Conservation (phyloP, 1,284 basidiomycete genomes). For the Sanghuangporus sanghuang region DNA sequence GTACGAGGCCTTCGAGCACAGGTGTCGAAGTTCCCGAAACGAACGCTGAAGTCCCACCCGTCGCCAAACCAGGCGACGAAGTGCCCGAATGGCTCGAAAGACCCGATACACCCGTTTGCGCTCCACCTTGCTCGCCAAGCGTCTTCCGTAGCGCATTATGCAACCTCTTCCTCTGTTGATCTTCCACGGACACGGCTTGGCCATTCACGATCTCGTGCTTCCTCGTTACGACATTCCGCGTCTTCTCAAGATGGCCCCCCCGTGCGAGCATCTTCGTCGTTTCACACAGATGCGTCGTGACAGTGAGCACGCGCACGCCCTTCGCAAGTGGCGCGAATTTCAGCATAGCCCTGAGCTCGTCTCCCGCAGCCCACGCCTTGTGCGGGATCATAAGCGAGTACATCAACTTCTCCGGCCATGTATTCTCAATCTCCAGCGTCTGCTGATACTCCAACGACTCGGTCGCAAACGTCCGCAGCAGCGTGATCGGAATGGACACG, state of each 20-base stretch:
- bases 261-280: conserved; percentile 61
- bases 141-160: conserved; percentile 24
- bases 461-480: conserved; percentile 69
- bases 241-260: conserved; percentile 54
- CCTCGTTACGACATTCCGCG: conserved; percentile 54
- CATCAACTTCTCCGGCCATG: conserved; percentile 95
- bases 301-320: conserved; percentile 67
- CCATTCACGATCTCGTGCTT: conserved; percentile 73
- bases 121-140: conserved; percentile 5
- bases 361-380: conserved; percentile 89
- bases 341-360: conserved; percentile 73
- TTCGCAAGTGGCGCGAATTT: conserved; percentile 87
- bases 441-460: conserved; percentile 94
- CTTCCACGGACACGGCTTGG: conserved; percentile 44
- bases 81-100: not conserved
- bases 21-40: conserved; percentile 22
- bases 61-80: conserved; percentile 5
- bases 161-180: conserved; percentile 31
- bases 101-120: not conserved
- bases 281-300: conserved; percentile 74
- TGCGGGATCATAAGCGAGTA: conserved; percentile 83
- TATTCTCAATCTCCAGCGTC: conserved; percentile 91
- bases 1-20: conserved; percentile 5
- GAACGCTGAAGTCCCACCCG: conserved; percentile 12
- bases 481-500: conserved; percentile 52